These are phyloP conservation scores for Triadica sebifera DNA, from an alignment of 345 rosid species.

Conservation along the genomic window DNA sequence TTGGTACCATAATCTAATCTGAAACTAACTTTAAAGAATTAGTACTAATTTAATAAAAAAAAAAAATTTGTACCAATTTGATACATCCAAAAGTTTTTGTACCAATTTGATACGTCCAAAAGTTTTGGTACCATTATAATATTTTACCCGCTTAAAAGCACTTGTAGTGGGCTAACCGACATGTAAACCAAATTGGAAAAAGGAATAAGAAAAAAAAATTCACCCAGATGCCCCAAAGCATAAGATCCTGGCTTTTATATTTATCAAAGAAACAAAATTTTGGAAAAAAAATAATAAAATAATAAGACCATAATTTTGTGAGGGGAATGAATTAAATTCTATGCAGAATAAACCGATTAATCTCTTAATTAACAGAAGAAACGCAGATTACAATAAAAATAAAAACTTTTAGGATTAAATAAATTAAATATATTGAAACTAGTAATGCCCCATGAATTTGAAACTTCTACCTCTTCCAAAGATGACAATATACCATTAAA, in stretches of 20 bases:
- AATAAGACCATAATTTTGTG: neutral
- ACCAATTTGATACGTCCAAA: too few species aligned
- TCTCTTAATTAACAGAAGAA: neutral
- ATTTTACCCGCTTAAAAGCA: conserved; percentile 12
- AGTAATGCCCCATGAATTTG: neutral
- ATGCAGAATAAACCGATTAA: neutral
- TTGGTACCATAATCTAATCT: too few species aligned
- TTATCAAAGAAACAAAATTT: neutral
- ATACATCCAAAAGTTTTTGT: too few species aligned
- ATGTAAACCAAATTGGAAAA: neutral
- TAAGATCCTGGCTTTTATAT: neutral
- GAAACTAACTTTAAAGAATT: too few species aligned
- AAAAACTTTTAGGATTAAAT: neutral
- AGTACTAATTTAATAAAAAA: too few species aligned
- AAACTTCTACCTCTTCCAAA: neutral
- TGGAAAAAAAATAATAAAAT: neutral
- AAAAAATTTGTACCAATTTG: too few species aligned
- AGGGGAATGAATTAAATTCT: neutral
- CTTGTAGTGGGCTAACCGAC: conserved; percentile 13
- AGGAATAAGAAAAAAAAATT: neutral
- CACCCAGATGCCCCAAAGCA: conserved; percentile 6
- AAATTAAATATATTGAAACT: neutral
- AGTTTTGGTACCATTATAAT: too few species aligned
- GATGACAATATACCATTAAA: neutral
- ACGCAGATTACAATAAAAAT: neutral